These are phyloP conservation scores for Saccharomyces hybrid DNA, from an alignment of 1,139 yeast genomes.

Conservation along the genomic window DNA sequence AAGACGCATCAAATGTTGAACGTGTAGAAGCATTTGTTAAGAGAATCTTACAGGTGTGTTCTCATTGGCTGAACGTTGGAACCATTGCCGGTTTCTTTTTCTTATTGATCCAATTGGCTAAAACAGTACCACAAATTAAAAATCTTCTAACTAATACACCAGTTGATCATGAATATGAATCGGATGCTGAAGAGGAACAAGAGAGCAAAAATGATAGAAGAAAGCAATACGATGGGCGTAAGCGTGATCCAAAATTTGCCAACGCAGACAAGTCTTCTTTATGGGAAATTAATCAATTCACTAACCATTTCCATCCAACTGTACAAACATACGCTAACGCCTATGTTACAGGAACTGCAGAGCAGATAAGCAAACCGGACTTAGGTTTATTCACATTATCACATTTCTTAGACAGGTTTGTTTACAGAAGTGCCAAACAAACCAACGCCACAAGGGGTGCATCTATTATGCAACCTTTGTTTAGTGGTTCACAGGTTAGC, in stretches of 20 bases:
- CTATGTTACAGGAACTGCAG: conserved; percentile 42
- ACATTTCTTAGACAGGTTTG: conserved; percentile 92
- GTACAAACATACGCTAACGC: conserved; percentile 72
- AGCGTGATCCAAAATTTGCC: conserved; percentile 86
- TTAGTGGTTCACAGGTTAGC: conserved; percentile 73
- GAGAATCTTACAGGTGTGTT: conserved; percentile 77
- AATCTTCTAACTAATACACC: conserved; percentile 41
- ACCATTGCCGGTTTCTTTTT: conserved; percentile 85
- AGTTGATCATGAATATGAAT: conserved; percentile 32
- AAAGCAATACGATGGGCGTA: conserved; percentile 66
- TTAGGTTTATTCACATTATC: conserved; percentile 77
- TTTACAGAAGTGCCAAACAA: conserved; percentile 84
- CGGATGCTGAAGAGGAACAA: conserved; percentile 31
- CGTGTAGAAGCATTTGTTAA: conserved; percentile 87
- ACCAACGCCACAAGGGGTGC: conserved; percentile 67
- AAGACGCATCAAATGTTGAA: conserved; percentile 48
- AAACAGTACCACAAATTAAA: conserved; percentile 43
- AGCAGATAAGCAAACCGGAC: conserved; percentile 65
- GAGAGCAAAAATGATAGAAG: conserved; percentile 13
- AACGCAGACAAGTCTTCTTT: conserved; percentile 71
- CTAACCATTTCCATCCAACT: conserved; percentile 87
- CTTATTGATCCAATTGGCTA: conserved; percentile 61
- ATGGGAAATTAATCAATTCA: conserved; percentile 77
- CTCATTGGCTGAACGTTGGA: conserved; percentile 83
- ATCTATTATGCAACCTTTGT: conserved; percentile 93